Evolutionary conservation across 176 grass and related monocot genomes (phyloP), one percentile per base, ranked within the genome.

Genomic region (Alloteropsis semialata): DNA sequence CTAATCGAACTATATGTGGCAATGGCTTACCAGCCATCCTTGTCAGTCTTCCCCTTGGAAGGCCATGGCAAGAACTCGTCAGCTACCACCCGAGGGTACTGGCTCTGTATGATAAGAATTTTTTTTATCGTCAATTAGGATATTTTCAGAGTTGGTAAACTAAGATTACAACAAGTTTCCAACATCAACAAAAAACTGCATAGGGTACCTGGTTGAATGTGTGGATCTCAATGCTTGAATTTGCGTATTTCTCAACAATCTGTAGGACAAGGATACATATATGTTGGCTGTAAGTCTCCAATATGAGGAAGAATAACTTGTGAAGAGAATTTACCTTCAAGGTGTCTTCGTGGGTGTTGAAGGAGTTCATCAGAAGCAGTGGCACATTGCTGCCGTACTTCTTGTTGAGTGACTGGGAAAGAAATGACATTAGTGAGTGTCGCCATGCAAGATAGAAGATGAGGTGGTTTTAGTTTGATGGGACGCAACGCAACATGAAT

Each of bases 301-400:
- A 55, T 55, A 55, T 55, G 53, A 10, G 24, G 53, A 55, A 21
- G 53, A 24, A 24, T 6, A 55, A 10, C 53, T n/a, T 19, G 58
- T 29, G 65, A 2, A 56, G 48, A 69, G 7, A 80, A 65, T 41
- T 49, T 60, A 93, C 96, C 87, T 95, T 98, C 28, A 82, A 78
- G 61, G 92, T 98, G 77, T 98, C 96, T 2, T 98, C 96, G 57
- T 98, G 87, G 76, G 96, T 98, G 67, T 98, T 95, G 78, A 98
- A 98, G 39, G 96, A 98, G 72, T 98, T 98, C 96, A 98, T 98
- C 70, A 98, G 80, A 75, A 98, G 96, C 72, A 98, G 83, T 5
- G 96, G 96, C 39, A 98, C 96, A 68, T 98, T 90, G 84, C 91
- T 93, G 53, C 96, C 96, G 13, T 95, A 98, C 77, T 93, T 95